A percentile compares a stretch with the other conserved stretches of the same genome.
Conservation (phyloP, 1,284 basidiomycete genomes). For the Ustilago trichophora region DNA sequence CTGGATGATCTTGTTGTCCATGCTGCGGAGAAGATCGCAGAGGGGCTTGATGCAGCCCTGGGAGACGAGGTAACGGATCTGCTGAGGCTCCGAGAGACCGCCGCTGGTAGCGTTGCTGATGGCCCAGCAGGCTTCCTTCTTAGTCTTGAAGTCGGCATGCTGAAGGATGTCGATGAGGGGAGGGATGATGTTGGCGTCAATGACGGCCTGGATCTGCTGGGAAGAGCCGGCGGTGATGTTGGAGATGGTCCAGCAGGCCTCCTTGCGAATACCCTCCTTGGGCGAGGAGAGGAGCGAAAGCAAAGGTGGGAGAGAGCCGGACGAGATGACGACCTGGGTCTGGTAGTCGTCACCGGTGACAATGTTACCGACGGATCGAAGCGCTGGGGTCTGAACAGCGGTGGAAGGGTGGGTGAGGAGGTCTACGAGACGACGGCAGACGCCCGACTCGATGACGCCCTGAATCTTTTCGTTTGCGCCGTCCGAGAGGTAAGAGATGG, state of each 20-base stretch:
- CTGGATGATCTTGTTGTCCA: conserved; percentile 99
- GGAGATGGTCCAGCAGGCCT: conserved; percentile 99
- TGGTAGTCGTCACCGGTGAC: conserved; percentile 98
- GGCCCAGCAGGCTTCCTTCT: conserved; percentile 99
- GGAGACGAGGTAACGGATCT: conserved; percentile 96
- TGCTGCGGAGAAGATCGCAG: conserved; percentile 92
- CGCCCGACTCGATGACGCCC: conserved; percentile 97
- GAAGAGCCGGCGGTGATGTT: conserved; percentile 98
- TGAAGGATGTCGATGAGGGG: conserved; percentile 98
- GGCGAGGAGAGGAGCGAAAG: conserved; percentile 90
- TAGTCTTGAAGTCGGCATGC: conserved; percentile 98
- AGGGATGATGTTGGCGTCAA: conserved; percentile 83
- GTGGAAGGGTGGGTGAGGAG: conserved; percentile 95
- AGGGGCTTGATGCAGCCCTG: conserved; percentile 99
- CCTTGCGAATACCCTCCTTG: conserved; percentile 91
- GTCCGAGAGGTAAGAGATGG: conserved; percentile 98
- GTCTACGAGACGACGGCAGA: conserved; percentile 96
- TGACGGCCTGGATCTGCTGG: conserved; percentile 88
- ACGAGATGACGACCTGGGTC: conserved; percentile 97
- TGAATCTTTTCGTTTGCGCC: conserved; percentile 99
- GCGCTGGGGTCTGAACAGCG: conserved; percentile 96
- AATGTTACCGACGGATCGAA: conserved; percentile 97
- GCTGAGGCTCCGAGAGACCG: conserved; percentile 92
- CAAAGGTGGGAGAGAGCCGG: conserved; percentile 90
- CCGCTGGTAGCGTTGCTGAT: conserved; percentile 99